Evolutionary conservation across 176 grass and related monocot genomes (phyloP), one percentile per base, ranked within the genome.

Genomic region (Zoysia pacifica): DNA sequence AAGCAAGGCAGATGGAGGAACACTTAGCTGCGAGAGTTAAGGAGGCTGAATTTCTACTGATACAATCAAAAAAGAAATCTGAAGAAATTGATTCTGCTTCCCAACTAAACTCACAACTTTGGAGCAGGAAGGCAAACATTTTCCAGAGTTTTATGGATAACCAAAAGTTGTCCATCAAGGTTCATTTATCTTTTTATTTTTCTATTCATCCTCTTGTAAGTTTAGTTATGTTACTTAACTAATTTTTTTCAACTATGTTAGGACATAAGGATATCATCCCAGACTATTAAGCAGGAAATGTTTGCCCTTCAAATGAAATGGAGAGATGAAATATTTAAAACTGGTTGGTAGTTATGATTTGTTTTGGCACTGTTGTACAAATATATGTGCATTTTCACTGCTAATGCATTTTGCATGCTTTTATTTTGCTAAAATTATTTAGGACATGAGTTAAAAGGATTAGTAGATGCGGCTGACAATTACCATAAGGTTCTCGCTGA

Each of bases 391-490:
- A 40, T 20, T 74, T 79, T 51, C 47, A 36, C 55, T 18, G 5
- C 53, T 9, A 73, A 55, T 68, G 49, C 56, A 47, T 36, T 82
- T 70, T 71, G 4, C 19, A 40, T 69, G 5, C 6, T 62, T 44
- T 60, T 58, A 68, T 68, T 48, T 65, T 49, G 67, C 69, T 18
- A 53, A 59, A 75, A 13, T 81, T 87, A 6, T 88, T 48, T 84
- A 99, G 97, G 93, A 59, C 37, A 82, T 75, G 84, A 84, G 35
- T 51, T 99, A 59, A 96, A 93, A 80, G 97, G 86, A 54, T 86
- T 99, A 59, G 86, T 93, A 42, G 84, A 99, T 91, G 93, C 93
- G 67, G 93, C 93, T 76, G 93, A 96, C 53, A 99, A 93, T 71
- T 99, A 99, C 54, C 90, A 93, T 86, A 86, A 76, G 67, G 87